A percentile compares a stretch with the other conserved stretches of the same genome.
Evolutionary conservation across 345 rosid genomes (phyloP).

Genomic region (Lumnitzera racemosa): DNA sequence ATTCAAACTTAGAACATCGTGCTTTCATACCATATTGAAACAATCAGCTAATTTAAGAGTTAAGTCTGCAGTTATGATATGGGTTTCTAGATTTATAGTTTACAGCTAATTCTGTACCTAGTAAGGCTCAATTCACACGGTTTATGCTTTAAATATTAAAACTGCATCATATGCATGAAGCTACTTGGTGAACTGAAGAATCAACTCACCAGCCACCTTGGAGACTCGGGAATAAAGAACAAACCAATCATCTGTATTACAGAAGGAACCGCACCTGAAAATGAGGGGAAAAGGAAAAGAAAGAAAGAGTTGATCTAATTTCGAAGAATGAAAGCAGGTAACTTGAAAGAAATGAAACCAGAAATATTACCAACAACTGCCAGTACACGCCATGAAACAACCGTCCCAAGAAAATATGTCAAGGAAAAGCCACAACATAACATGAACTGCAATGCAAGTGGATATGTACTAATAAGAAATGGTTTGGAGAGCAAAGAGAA

Average conservation of each 20-base stretch:
- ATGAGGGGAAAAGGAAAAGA: slow-evolving; percentile 26
- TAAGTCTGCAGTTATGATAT: too few species aligned
- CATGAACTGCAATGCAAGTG: slow-evolving; percentile 12
- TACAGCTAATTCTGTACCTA: too few species aligned
- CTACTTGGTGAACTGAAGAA: too few species aligned
- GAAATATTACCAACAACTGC: slow-evolving; percentile 16
- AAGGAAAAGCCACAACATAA: slow-evolving; percentile 17
- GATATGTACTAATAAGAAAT: too few species aligned
- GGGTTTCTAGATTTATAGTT: too few species aligned
- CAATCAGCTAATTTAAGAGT: too few species aligned
- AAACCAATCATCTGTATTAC: slow-evolving; percentile 18
- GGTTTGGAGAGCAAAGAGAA: too few species aligned
- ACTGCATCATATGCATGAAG: too few species aligned
- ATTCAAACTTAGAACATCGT: too few species aligned
- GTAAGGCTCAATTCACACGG: too few species aligned
- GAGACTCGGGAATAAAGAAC: slow-evolving; percentile 27
- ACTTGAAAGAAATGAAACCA: not conserved
- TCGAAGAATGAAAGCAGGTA: not conserved
- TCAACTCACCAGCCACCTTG: slow-evolving; percentile 29
- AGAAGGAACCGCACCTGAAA: slow-evolving; percentile 14
- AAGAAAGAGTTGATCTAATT: not conserved
- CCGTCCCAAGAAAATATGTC: slow-evolving; percentile 17
- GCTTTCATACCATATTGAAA: too few species aligned
- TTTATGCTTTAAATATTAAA: too few species aligned
- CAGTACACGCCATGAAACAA: slow-evolving; percentile 26